Conservation (phyloP, 768 basidiomycete genomes). For the Phlebiopsis flavidoalba region DNA sequence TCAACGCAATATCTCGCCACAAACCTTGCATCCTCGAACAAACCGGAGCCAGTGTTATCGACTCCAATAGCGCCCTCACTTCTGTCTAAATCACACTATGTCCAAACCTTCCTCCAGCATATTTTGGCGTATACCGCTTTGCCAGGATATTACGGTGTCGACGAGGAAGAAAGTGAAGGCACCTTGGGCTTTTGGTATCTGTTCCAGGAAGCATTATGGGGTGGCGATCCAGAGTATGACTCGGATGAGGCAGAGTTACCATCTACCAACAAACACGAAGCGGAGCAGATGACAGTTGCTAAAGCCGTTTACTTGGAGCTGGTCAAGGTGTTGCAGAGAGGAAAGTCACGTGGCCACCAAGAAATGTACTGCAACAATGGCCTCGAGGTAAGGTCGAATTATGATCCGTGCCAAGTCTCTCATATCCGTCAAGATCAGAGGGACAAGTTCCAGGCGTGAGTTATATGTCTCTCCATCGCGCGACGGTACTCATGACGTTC, state of each 20-base stretch:
- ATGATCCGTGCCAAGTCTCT: background rate
- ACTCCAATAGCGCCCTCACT: constrained; percentile 13
- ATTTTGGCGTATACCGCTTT: constrained; percentile 70
- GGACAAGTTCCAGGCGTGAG: constrained; percentile 77
- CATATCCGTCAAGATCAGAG: constrained; percentile 51
- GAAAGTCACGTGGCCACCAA: constrained; percentile 72
- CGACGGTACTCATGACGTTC: background rate
- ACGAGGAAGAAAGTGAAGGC: constrained; percentile 87
- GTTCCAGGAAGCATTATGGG: constrained; percentile 85
- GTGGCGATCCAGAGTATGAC: constrained; percentile 35
- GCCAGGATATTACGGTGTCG: constrained; percentile 72
- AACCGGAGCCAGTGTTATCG: constrained; percentile 26
- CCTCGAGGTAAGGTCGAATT: constrained; percentile 50
- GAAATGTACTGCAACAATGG: constrained; percentile 44
- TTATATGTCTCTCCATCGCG: constrained; percentile 4
- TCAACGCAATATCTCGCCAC: constrained; percentile 73
- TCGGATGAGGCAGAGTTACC: constrained; percentile 18
- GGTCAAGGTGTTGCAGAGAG: constrained; percentile 59
- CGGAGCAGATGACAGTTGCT: constrained; percentile 47
- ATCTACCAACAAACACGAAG: constrained; percentile 19
- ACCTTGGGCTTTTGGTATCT: constrained; percentile 88
- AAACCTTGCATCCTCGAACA: constrained; percentile 49
- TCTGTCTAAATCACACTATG: constrained; percentile 22
- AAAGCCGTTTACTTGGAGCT: constrained; percentile 78
- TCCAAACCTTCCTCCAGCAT: constrained; percentile 65